Evolutionary conservation across 495 filamentous ascomycete genomes (phyloP).

Genomic region (Pyrenopolyporus hunteri): DNA sequence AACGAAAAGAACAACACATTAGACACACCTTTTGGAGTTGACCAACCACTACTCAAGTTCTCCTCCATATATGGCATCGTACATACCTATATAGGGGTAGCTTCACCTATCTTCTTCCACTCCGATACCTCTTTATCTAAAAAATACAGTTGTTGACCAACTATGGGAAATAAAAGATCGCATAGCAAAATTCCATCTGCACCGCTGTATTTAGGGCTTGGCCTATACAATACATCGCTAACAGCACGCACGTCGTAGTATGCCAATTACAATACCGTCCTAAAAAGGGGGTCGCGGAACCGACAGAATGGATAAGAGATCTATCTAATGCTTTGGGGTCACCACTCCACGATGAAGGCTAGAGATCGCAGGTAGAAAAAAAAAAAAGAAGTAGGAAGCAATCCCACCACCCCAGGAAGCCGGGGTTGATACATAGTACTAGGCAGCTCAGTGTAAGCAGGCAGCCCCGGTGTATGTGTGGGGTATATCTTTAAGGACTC

Average conservation of each 20-base stretch:
- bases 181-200: slow-evolving; percentile 13
- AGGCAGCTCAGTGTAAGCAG: neutral
- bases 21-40: neutral
- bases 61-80: too few relatives aligned
- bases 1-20: neutral
- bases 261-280: slow-evolving; percentile 19
- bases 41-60: slow-evolving; percentile 14
- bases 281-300: slow-evolving; percentile 15
- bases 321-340: neutral
- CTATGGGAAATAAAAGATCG: slow-evolving; percentile 2
- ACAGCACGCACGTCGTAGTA: too few relatives aligned
- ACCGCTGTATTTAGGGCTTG: slow-evolving; percentile 11
- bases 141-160: neutral
- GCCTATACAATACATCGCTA: neutral
- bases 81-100: too few relatives aligned
- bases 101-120: too few relatives aligned
- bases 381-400: too few relatives aligned
- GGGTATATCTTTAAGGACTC: too few relatives aligned
- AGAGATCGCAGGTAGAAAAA: neutral
- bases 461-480: too few relatives aligned
- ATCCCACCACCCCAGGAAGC: neutral
- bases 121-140: too few relatives aligned
- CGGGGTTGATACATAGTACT: neutral
- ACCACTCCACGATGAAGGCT: neutral
- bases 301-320: slow-evolving; percentile 25